Evolutionary conservation across 176 grass and related monocot species (phyloP).

Genomic region (Zoysia japonica): DNA sequence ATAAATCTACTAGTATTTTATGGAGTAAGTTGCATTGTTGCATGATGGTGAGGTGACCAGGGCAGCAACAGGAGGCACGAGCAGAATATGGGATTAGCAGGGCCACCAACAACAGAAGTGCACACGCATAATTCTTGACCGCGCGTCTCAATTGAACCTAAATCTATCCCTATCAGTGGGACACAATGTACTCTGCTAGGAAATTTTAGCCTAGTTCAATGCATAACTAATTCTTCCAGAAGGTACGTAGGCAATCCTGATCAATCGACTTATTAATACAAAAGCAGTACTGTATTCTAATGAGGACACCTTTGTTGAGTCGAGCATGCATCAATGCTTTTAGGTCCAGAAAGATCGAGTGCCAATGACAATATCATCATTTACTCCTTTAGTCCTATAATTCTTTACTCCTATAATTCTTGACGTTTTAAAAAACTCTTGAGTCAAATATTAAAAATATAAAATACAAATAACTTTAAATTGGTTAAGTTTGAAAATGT

Average conservation of each 20-base stretch:
- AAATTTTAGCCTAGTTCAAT: too few relatives aligned
- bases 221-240: too few relatives aligned
- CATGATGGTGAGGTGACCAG: constrained; percentile 5
- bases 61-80: background rate
- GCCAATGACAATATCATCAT: too few relatives aligned
- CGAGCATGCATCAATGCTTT: background rate
- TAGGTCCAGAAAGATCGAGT: background rate
- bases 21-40: background rate
- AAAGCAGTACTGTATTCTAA: background rate
- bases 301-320: background rate
- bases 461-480: too few relatives aligned
- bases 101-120: background rate
- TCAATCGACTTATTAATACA: too few relatives aligned
- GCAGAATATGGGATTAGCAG: background rate
- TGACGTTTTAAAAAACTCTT: too few relatives aligned
- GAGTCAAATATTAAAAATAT: too few relatives aligned
- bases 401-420: too few relatives aligned
- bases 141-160: background rate
- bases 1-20: too few relatives aligned
- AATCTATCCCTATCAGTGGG: background rate
- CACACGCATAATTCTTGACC: background rate
- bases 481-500: too few relatives aligned
- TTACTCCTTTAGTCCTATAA: too few relatives aligned
- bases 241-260: background rate
- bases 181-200: too few relatives aligned